Conservation (phyloP, 768 basidiomycete species). For the Tylopilus balloui region DNA sequence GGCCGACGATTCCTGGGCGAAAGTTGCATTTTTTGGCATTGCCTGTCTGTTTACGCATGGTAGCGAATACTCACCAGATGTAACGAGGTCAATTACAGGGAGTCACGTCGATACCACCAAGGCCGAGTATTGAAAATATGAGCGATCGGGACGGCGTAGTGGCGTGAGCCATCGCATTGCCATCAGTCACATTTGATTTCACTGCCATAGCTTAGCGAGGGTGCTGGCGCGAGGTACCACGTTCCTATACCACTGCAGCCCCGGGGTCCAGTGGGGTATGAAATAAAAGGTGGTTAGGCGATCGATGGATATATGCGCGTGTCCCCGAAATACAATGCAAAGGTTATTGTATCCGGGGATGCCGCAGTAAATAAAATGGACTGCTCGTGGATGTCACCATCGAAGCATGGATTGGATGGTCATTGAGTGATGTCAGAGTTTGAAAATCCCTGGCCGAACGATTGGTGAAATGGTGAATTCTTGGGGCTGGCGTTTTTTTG, state of each 20-base stretch:
- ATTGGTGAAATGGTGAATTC: background rate
- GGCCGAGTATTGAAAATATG: background rate
- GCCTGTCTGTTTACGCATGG: background rate
- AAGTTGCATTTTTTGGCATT: background rate
- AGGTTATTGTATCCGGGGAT: background rate
- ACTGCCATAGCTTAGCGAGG: background rate
- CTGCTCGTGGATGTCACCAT: background rate
- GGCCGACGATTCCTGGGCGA: background rate
- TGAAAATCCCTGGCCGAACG: background rate
- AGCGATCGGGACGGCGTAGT: background rate
- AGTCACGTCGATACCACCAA: background rate
- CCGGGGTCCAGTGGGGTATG: background rate
- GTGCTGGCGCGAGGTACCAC: background rate
- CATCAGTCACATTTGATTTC: background rate
- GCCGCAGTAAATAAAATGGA: background rate
- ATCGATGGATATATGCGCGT: background rate
- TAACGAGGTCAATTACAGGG: background rate
- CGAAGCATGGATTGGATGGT: background rate
- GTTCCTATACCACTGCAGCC: background rate
- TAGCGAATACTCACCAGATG: background rate
- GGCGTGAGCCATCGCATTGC: background rate
- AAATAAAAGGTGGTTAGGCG: background rate
- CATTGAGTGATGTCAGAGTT: background rate
- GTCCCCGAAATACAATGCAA: background rate
- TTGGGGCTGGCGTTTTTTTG: background rate